Percentiles rank a stretch among this genome's conserved stretches.
Evolutionary conservation across 345 rosid species (phyloP).

Genomic region (Cardamine chenopodiifolia): DNA sequence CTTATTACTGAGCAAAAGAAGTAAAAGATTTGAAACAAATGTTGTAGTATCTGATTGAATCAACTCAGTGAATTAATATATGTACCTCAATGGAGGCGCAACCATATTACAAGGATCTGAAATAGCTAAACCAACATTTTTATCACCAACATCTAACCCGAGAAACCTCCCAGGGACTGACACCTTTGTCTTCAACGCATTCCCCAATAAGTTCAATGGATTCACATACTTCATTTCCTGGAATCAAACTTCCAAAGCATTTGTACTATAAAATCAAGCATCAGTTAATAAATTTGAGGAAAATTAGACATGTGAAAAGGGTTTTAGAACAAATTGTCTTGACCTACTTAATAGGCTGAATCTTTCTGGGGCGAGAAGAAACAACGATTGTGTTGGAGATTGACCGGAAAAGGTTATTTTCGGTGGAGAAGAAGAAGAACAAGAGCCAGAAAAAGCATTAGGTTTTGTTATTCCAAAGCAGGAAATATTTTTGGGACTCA

Average conservation of each 20-base stretch:
- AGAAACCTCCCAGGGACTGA: constrained; percentile 53
- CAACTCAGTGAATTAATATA: neutral
- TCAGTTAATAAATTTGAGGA: no score
- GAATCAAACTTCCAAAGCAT: neutral
- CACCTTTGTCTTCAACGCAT: constrained; percentile 48
- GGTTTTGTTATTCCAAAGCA: constrained; percentile 7
- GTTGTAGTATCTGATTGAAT: neutral
- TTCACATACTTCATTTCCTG: constrained; percentile 71
- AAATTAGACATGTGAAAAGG: no score
- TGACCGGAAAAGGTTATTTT: constrained; percentile 12
- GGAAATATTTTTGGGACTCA: neutral
- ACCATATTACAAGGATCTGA: constrained; percentile 57
- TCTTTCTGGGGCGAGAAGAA: neutral
- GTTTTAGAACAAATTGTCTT: no score
- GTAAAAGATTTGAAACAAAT: neutral
- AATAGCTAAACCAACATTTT: constrained; percentile 80
- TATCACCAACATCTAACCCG: constrained; percentile 88
- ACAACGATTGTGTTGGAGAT: neutral
- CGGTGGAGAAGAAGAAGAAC: neutral
- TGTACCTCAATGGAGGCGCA: constrained; percentile 69
- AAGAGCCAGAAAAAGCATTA: neutral
- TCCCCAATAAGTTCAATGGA: constrained; percentile 57
- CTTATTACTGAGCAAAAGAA: constrained; percentile 53
- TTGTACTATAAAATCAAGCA: no score
- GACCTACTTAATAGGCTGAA: no score